Evolutionary conservation across 148 eudicot genomes (phyloP), one percentile per base, ranked within the genome.

Genomic region (Arbutus unedo): DNA sequence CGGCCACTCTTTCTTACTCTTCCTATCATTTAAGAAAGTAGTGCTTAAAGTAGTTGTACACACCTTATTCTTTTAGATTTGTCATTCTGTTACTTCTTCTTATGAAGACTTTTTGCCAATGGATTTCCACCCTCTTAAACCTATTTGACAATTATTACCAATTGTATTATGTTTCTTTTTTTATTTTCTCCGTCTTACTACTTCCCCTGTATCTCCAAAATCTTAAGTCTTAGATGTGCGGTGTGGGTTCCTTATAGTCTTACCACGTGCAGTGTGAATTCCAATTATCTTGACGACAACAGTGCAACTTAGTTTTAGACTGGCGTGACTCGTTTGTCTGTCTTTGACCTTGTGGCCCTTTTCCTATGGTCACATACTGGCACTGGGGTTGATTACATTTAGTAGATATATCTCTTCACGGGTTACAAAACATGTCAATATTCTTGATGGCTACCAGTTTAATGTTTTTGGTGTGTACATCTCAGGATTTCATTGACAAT

Each of bases 401-500:
- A 7, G 7, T 71, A 67, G 5, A 67, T 11, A 31, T 16, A 31
- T 38, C 50, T 71, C 49, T 43, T 71, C 21, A 41, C 8, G 9
- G 13, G 6, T 43, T 43, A 43, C 14, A 54, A 54, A 71, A 43
- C 41, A 38, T 44, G 75, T 44, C 75, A 41, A 5, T 6, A 6
- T 43, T 43, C 75, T 41, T 3, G 11, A 71, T 44, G n/a, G 50
- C 44, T 43, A 50, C 60, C 50, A 59, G 41, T 76, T 25, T 51
- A 13, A 6, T 73, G 51, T 45, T 18, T 45, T 45, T 8, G 19
- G 4, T 23, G 18, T 47, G 10, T 74, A 14, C 50, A n/a, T 51
- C 13, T 51, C 19, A 8, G 45, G 25, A 47, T 62, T 9, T 79
- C 83, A 85, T 19, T 81, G 21, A 18, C 13, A 72, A 53, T 43